phyloP scores from a whole-genome alignment of 805 yeast genomes.

The Saturnispora ahearnii region DNA sequence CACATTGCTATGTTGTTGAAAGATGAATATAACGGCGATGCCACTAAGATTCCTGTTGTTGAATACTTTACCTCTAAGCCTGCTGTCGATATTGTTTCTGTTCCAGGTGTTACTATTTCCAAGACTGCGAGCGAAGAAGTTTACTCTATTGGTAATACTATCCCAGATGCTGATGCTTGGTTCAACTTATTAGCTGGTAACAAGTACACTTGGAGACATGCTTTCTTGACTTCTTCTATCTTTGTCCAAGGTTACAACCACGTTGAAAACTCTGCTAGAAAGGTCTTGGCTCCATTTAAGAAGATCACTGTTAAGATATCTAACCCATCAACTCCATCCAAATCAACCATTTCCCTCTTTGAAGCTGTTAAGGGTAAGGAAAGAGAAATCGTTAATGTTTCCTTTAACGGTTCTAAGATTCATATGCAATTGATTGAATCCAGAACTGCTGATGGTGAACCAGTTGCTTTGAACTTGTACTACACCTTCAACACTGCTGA shows the following conservation, averaged over 20 bases:
- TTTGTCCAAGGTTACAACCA: slow-evolving; percentile 81
- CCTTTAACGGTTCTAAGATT: slow-evolving; percentile 45
- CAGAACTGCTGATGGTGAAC: slow-evolving; percentile 69
- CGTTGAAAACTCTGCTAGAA: slow-evolving; percentile 68
- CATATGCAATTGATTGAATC: slow-evolving; percentile 72
- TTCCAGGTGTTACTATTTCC: slow-evolving; percentile 32
- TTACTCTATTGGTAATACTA: slow-evolving; percentile 31
- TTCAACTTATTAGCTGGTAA: slow-evolving; percentile 73
- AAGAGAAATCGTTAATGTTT: slow-evolving; percentile 58
- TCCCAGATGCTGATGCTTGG: slow-evolving; percentile 48
- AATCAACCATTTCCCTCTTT: slow-evolving; percentile 52
- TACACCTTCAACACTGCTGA: slow-evolving; percentile 74
- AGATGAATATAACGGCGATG: slow-evolving; percentile 66
- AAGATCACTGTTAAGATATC: slow-evolving; percentile 53
- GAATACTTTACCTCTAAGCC: slow-evolving; percentile 78
- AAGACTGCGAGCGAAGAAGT: slow-evolving; percentile 25
- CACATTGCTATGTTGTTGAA: slow-evolving; percentile 63
- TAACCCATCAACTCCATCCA: slow-evolving; percentile 39
- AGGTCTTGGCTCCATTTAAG: slow-evolving; percentile 67
- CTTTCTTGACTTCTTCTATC: slow-evolving; percentile 69
- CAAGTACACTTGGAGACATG: slow-evolving; percentile 79
- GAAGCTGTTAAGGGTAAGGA: slow-evolving; percentile 68
- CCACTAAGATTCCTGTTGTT: slow-evolving; percentile 68
- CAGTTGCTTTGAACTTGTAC: slow-evolving; percentile 68
- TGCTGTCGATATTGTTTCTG: slow-evolving; percentile 32